These are phyloP conservation scores for Candida railenensis DNA, from an alignment of 805 yeast species.

Conservation along the genomic window DNA sequence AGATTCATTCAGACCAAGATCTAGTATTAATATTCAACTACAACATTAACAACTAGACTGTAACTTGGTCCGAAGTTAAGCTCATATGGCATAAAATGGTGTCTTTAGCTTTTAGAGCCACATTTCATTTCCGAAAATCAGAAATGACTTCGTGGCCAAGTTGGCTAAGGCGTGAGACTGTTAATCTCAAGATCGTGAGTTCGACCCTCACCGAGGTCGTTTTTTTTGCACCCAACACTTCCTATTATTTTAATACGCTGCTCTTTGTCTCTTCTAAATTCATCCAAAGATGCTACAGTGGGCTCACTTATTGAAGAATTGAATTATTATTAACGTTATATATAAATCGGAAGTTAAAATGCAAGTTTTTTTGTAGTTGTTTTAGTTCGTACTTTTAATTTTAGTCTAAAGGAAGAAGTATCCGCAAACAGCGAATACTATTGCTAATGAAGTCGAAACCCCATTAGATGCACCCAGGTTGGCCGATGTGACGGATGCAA, in stretches of 20 bases:
- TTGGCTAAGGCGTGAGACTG: conserved; percentile 6
- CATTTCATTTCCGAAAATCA: background rate
- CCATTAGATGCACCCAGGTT: background rate
- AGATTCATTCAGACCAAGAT: no score
- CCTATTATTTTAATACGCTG: no score
- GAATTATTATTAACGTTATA: background rate
- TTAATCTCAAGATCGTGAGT: conserved; percentile 3
- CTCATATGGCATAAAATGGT: no score
- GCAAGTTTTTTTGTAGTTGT: background rate
- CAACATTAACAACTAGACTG: no score
- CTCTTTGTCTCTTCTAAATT: no score
- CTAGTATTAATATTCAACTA: no score
- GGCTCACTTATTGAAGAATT: no score
- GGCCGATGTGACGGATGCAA: background rate
- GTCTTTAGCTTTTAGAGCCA: background rate
- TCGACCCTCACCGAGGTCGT: background rate
- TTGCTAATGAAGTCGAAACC: background rate
- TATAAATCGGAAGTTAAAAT: background rate
- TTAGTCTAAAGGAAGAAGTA: background rate
- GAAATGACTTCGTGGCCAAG: conserved; percentile 5
- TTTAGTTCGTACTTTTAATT: background rate
- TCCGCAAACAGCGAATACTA: conserved; percentile 2
- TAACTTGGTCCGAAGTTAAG: no score
- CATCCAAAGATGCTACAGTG: no score
- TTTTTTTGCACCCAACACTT: background rate